These are phyloP conservation scores for Plectosphaerella cucumerina DNA, from an alignment of 2,329 filamentous ascomycete species.

Conservation along the genomic window DNA sequence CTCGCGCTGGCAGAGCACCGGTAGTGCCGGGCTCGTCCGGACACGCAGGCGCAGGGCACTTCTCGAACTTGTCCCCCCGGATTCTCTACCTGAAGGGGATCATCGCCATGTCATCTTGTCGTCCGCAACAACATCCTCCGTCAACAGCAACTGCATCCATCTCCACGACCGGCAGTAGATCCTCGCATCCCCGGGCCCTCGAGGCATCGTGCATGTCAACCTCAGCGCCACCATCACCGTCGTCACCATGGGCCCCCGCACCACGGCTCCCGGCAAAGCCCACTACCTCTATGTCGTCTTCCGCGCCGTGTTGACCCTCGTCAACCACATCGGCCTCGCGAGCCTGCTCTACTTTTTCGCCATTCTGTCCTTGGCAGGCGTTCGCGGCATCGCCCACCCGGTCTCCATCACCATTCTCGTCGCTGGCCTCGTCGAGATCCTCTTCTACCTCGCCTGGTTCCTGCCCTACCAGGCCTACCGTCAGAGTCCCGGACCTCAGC, in stretches of 20 bases:
- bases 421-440: conserved; percentile 27
- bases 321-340: conserved; percentile 10
- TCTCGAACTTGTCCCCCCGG: too few relatives aligned
- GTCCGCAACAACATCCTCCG: neutral
- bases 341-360: conserved; percentile 16
- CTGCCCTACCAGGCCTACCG: conserved; percentile 36
- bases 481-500: conserved; percentile 31
- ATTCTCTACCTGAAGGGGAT: too few relatives aligned
- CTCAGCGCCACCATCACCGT: neutral
- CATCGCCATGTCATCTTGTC: neutral
- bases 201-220: too few relatives aligned
- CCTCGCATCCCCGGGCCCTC: neutral
- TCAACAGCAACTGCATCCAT: neutral
- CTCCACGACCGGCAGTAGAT: conserved; percentile 1
- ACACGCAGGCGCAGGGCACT: too few relatives aligned
- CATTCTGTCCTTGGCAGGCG: conserved; percentile 13
- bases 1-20: too few relatives aligned
- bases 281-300: conserved; percentile 1
- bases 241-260: neutral
- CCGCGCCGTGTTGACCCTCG: conserved; percentile 6
- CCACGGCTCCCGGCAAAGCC: neutral
- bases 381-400: conserved; percentile 16
- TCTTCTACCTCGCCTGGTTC: conserved; percentile 39
- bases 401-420: conserved; percentile 17
- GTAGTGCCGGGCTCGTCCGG: too few relatives aligned